phyloP scores from a whole-genome alignment of 2,329 filamentous ascomycete species.

The Sclerotinia sclerotiorum region DNA sequence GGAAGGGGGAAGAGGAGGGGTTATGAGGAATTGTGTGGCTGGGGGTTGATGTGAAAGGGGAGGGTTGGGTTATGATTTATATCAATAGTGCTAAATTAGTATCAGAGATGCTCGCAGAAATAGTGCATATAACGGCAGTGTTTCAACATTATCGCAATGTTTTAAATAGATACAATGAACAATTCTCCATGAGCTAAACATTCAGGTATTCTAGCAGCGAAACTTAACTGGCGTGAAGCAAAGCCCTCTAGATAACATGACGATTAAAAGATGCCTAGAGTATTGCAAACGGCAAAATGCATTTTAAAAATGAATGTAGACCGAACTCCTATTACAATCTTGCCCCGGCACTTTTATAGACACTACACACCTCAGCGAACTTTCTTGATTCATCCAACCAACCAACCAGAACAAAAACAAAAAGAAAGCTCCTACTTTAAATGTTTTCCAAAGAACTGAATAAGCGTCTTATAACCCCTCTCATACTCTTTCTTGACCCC shows the following conservation, averaged over 20 bases:
- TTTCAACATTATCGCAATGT: not conserved
- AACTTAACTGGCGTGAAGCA: not conserved
- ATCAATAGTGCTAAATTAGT: not conserved
- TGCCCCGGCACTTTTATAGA: not conserved
- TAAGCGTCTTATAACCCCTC: constrained; percentile 49
- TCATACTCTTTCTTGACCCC: constrained; percentile 50
- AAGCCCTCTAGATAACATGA: not conserved
- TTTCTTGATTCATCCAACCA: not conserved
- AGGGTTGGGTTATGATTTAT: not conserved
- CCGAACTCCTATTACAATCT: not conserved
- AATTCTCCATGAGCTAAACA: not conserved
- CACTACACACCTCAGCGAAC: constrained; percentile 12
- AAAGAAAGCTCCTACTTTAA: constrained; percentile 31
- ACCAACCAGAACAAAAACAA: not conserved
- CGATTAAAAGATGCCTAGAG: not conserved
- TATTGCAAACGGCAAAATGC: not conserved
- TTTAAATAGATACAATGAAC: not conserved
- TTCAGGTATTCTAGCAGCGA: not conserved
- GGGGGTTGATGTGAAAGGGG: not conserved
- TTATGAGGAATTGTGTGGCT: not conserved
- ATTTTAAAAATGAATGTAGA: not conserved
- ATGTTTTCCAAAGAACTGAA: constrained; percentile 47
- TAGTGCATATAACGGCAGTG: not conserved
- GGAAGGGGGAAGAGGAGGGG: not conserved
- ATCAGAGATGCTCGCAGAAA: not conserved